Conservation (phyloP, 2,329 filamentous ascomycete genomes). For the Pseudogymnoascus sp. region DNA sequence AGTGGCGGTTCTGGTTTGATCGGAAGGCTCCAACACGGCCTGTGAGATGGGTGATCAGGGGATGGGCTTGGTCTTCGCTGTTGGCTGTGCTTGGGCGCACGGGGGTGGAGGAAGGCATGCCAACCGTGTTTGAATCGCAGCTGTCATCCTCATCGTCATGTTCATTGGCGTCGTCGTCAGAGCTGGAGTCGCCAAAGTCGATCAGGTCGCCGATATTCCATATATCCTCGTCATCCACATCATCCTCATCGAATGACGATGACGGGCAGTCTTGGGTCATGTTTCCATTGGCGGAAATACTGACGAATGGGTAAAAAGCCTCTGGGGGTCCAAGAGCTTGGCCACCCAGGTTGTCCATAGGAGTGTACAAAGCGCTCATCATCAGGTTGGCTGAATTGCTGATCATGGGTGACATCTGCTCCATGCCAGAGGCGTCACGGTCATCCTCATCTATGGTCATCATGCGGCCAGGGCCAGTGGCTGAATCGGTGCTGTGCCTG, state of each 20-base stretch:
- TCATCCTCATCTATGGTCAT: conserved; percentile 34
- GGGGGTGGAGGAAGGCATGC: conserved; percentile 46
- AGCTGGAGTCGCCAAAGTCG: conserved; percentile 53
- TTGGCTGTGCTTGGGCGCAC: conserved; percentile 41
- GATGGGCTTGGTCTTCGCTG: conserved; percentile 41
- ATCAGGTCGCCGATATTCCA: conserved; percentile 65
- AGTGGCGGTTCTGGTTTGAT: conserved; percentile 47
- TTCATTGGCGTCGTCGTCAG: conserved; percentile 52
- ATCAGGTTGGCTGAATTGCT: conserved; percentile 66
- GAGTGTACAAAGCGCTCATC: conserved; percentile 52
- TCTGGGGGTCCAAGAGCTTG: conserved; percentile 66
- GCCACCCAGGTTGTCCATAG: conserved; percentile 30
- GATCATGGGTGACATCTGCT: conserved; percentile 43
- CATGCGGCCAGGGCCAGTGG: conserved; percentile 18
- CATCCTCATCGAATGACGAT: conserved; percentile 44
- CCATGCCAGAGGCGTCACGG: conserved; percentile 10
- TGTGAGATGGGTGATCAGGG: conserved; percentile 58
- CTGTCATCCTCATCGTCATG: conserved; percentile 37
- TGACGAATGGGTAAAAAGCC: conserved; percentile 64
- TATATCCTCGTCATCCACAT: conserved; percentile 58
- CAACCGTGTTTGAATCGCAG: conserved; percentile 34
- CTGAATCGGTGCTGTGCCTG: conserved; percentile 31
- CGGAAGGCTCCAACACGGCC: conserved; percentile 74
- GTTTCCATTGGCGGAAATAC: conserved; percentile 47
- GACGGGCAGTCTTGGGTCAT: conserved; percentile 44